Base-by-base conservation (phyloP, 768 basidiomycete genomes). In the Mycena maculata region DNA sequence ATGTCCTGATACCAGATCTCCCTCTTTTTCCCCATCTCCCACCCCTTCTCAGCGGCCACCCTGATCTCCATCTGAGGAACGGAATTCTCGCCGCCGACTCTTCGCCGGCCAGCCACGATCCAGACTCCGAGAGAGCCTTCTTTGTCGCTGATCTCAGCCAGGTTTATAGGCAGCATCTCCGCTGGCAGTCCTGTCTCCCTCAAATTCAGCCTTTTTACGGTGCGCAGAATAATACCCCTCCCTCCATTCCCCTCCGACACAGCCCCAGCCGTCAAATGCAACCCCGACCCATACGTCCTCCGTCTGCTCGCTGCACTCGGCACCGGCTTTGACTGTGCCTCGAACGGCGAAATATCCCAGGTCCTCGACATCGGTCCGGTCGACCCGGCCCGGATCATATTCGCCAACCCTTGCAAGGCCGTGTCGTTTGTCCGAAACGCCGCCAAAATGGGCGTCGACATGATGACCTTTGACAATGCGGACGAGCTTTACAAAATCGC, bases 331-430 rank as follows among this genome's bases (percentile, higher is more conserved):
- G 98, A 99, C 79, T 99, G 98, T 74, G 98, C 98, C 18, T 99
- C 97, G 41, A 92, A 94, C 71, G 90, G 91, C 63, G 98, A 99
- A 80, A 98, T 99, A 72, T 84, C 87, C 23, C 87, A 88, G 68
- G 91, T 99, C 28, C 83, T 98, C 27, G 80, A 80, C 13, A 79
- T 96, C 4, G 90, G 91, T 6, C 91, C 90, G 10, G 86, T 97
- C 56, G 85, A 87, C 50, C 90, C 96, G 5, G 86, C 87, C 59
- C 87, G 92, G 63, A 92, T 99, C 84, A 94, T 99, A 76, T 99
- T 95, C 74, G 98, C 98, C 70, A 99, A 99, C 80, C 98, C 98
- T 0, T 99, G 98, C 90, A 99, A 99, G 82, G 94, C 98, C 2
- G 85, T 88, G 13, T 97, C 95, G 0, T 98, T 96, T 82, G 86